Percentiles rank a stretch among this genome's conserved stretches.
phyloP scores from a whole-genome alignment of 2,329 filamentous ascomycete genomes.

The Curvularia sp. region DNA sequence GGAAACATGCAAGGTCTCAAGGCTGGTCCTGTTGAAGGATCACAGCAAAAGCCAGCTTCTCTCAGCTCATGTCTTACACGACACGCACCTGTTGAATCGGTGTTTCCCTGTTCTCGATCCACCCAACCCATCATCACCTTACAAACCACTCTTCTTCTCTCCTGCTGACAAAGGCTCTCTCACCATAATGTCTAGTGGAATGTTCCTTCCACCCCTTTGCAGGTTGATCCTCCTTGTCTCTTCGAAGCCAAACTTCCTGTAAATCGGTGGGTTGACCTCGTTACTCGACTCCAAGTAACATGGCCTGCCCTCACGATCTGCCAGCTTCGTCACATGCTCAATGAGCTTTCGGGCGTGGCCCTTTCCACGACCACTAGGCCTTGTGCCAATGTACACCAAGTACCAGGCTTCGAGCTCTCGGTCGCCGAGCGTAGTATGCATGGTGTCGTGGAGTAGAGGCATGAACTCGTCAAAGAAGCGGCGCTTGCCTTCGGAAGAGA shows the following conservation, averaged over 20 bases:
- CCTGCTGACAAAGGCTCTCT: conserved; percentile 64
- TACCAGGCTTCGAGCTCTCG: conserved; percentile 77
- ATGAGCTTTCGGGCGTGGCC: conserved; percentile 77
- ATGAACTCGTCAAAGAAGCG: conserved; percentile 82
- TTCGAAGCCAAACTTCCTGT: conserved; percentile 77
- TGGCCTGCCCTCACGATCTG: conserved; percentile 70
- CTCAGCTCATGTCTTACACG: not conserved
- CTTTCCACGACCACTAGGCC: conserved; percentile 71
- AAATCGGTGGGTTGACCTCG: conserved; percentile 71
- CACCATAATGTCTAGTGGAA: conserved; percentile 81
- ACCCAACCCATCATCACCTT: conserved; percentile 3
- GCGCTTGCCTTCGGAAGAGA: conserved; percentile 72
- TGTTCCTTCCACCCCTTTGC: conserved; percentile 63
- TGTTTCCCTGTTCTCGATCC: conserved; percentile 13
- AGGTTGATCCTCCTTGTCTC: conserved; percentile 69
- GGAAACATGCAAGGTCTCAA: not conserved
- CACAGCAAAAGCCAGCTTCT: not conserved
- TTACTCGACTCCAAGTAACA: conserved; percentile 84
- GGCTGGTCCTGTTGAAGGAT: conserved; percentile 37
- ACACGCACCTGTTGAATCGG: conserved; percentile 38
- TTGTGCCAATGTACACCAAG: conserved; percentile 82
- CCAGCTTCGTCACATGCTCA: conserved; percentile 69
- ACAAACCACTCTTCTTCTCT: conserved; percentile 31
- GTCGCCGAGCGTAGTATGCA: conserved; percentile 71
- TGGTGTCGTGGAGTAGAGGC: conserved; percentile 75